Evolutionary conservation across 2,329 filamentous ascomycete species (phyloP), one percentile per base, ranked within the genome.

Genomic region (Phialophora chinensis): DNA sequence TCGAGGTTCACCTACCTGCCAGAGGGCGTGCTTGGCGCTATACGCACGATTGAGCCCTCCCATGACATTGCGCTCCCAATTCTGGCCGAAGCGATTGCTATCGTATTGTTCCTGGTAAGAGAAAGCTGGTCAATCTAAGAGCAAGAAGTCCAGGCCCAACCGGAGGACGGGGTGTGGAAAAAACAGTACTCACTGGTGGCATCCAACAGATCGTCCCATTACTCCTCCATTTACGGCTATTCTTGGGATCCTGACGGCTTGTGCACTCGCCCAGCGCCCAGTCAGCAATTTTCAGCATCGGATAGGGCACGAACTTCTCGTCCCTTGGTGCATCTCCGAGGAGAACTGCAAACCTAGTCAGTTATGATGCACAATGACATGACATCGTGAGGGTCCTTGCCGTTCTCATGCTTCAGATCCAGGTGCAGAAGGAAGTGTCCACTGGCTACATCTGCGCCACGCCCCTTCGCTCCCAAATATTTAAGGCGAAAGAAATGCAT

Each of bases 401-500:
- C 63, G 50, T 69, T 69, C 17, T 63, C 60, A 55, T 62, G 47
- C 57, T 69, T 69, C 68, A 69, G 35, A 60, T 69, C 68, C 62
- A 69, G 47, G 54, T 69, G 68, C 25, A 69, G 47, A 5, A 67
- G 52, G 25, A 57, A 67, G 23, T 60, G 60, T 29, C 67, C 62
- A 2, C 42, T 55, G 29, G 62, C 66, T 25, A 25, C 60, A 7
- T 38, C 54, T 17, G 60, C 55, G 27, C 53, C 25, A 44, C 38
- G 42, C 27, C 55, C 47, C 27, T 54, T 49, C 4, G 52, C 35
- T 12, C 27, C 23, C 25, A 33, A 12, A 6, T 14, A 55, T 3
- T 61, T 47, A 33, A 69, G 62, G n/a, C 60, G 29, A 10, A 64
- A 53, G 10, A 25, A 59, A 14, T 56, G 54, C 68, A 69, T 69